Evolutionary conservation across 169 alveolate species (phyloP).

Genomic region (Babesia ovata): DNA sequence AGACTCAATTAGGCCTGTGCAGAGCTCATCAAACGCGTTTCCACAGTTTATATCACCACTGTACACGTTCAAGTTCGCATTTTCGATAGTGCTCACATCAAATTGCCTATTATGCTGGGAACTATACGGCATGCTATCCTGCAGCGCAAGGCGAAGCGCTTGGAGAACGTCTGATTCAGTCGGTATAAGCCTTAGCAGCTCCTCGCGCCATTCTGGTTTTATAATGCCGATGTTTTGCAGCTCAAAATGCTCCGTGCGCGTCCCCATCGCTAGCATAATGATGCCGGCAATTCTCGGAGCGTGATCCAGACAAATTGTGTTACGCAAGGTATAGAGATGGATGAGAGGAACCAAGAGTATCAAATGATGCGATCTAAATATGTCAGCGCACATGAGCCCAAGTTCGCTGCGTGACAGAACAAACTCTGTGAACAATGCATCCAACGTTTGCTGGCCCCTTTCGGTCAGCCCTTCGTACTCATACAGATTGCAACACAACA

Average conservation of each 20-base stretch:
- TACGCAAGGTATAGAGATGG: slow-evolving; percentile 28
- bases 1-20: neutral
- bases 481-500: slow-evolving; percentile 22
- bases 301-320: neutral
- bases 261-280: neutral
- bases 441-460: slow-evolving; percentile 54
- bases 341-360: slow-evolving; percentile 45
- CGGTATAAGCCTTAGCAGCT: neutral
- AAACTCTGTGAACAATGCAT: slow-evolving; percentile 40
- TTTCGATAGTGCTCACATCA: neutral
- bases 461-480: slow-evolving; percentile 56
- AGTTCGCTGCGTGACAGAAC: slow-evolving; percentile 23
- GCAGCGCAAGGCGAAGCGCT: neutral
- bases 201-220: slow-evolving; percentile 20
- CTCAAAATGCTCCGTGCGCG: neutral
- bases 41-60: neutral
- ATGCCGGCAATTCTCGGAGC: slow-evolving; percentile 27
- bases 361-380: slow-evolving; percentile 15
- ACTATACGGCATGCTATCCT: neutral
- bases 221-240: neutral
- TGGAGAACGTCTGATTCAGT: neutral
- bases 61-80: neutral
- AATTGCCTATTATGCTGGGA: neutral
- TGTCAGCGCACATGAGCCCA: slow-evolving; percentile 16
- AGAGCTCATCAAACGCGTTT: neutral